phyloP scores from a whole-genome alignment of 495 filamentous ascomycete species.

The Cercophora scortea region DNA sequence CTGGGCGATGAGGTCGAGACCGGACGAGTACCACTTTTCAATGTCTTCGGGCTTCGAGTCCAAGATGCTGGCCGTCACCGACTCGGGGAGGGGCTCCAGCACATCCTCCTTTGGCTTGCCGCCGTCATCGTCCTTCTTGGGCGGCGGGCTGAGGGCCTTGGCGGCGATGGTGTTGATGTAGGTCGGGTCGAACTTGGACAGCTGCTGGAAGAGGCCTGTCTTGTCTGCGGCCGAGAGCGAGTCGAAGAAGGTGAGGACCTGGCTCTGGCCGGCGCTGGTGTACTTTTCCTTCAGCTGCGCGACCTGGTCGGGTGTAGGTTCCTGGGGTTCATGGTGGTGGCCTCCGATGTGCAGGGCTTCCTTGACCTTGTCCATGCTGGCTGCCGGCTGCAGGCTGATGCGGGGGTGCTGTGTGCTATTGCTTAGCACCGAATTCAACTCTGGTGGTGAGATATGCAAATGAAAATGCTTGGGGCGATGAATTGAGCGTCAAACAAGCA shows the following conservation, averaged over 20 bases:
- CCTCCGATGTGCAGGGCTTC: conserved; percentile 6
- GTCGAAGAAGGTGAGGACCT: conserved; percentile 89
- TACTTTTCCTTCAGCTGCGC: conserved; percentile 72
- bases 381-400: too few species aligned
- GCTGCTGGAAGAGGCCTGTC: conserved; percentile 70
- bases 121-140: conserved; percentile 38
- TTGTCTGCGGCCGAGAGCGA: conserved; percentile 65
- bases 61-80: conserved; percentile 81
- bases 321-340: conserved; percentile 39
- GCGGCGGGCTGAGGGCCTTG: conserved; percentile 69
- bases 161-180: conserved; percentile 79
- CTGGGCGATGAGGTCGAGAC: conserved; percentile 73
- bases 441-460: too few species aligned
- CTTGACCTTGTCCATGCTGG: conserved; percentile 7
- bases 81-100: conserved; percentile 86
- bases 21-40: conserved; percentile 75
- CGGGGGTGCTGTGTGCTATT: too few species aligned
- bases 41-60: conserved; percentile 78
- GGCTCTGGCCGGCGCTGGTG: conserved; percentile 69
- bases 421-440: too few species aligned
- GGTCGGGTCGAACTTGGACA: conserved; percentile 68
- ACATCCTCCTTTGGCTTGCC: conserved; percentile 37
- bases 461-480: too few species aligned
- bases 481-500: too few species aligned
- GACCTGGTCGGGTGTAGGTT: conserved; percentile 66